Evolutionary conservation across 257 asterid genomes (phyloP), one percentile per base, ranked within the genome.

Genomic region (Scutellaria baicalensis): DNA sequence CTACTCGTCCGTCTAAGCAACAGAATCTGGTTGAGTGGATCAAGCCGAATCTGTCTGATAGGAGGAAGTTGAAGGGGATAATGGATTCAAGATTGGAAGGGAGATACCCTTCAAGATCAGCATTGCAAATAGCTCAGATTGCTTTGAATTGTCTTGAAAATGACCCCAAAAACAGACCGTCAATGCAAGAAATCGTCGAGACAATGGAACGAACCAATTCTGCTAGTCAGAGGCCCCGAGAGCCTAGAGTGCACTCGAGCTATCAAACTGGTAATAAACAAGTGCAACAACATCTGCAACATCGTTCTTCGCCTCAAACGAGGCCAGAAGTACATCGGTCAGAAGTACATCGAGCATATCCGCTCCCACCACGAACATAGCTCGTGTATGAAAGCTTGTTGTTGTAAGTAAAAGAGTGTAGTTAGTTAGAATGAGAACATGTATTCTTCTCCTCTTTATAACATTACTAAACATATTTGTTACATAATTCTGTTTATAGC

Each of bases 1-100:
- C 68, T 2, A 80, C 33, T 42, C 92, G 96, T 9, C 94, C 94
- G 5, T 39, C 38, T 2, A 76, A 77, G 61, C 87, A 87, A 45
- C 89, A 82, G 0, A 73, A 75, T 27, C 80, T 87, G 75, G 75
- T 80, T 7, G 92, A 85, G 1, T 89, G 96, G 96, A 77, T 89
- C 57, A 89, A 82, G 83, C 96, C 96, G 9, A 83, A 74, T 71
- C 62, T 89, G 47, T 60, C 79, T 1, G 76, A 82, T 16, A 83
- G 77, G 76, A 87, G 87, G 73, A 89, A 77, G 81, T 44, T 89
- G 67, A 89, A 83, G 85, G 62, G 78, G 14, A 71, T 77, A 3
- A 86, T 89, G 88, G 96, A 86, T 70, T 59, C 84, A 1, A 84
- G 79, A 48, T 57, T 89, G 67, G 87, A 82, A 67, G 96, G 91